A percentile compares a stretch with the other conserved stretches of the same genome.
Conservation (phyloP, 1,139 yeast species). For the Nadsonia commutata region DNA sequence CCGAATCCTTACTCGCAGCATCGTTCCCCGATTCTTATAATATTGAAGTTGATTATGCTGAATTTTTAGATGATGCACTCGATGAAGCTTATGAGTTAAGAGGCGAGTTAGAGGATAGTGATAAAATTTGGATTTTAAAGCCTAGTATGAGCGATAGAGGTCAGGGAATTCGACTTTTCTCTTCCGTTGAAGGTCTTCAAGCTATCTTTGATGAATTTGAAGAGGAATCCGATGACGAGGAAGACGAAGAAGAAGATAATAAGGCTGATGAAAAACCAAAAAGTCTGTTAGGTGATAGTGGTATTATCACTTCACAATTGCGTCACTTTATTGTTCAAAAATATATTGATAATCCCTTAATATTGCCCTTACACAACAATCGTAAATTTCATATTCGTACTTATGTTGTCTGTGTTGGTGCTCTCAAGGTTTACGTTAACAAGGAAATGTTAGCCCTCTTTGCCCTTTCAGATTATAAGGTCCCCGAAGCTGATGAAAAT, state of each 20-base stretch:
- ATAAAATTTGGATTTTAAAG: constrained; percentile 74
- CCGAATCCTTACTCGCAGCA: constrained; percentile 40
- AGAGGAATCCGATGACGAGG: constrained; percentile 40
- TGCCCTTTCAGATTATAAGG: constrained; percentile 40
- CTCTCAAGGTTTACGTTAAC: constrained; percentile 63
- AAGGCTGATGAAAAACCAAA: constrained; percentile 7
- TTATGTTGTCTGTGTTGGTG: constrained; percentile 67
- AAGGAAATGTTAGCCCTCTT: constrained; percentile 67
- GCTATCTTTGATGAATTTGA: constrained; percentile 74
- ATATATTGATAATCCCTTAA: constrained; percentile 52
- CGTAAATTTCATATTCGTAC: constrained; percentile 82
- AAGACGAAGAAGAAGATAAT: constrained; percentile 26
- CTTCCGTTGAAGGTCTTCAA: constrained; percentile 66
- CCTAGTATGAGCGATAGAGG: constrained; percentile 98
- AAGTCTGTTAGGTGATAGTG: constrained; percentile 26
- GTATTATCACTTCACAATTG: constrained; percentile 69
- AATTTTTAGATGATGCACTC: constrained; percentile 79
- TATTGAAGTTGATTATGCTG: constrained; percentile 90
- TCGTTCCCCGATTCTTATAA: constrained; percentile 68
- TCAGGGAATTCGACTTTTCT: constrained; percentile 79
- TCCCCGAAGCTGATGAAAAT: constrained; percentile 23
- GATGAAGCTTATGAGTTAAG: constrained; percentile 86
- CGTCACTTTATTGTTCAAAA: constrained; percentile 85
- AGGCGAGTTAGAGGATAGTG: constrained; percentile 51
- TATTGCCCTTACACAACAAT: constrained; percentile 43